Percentiles rank a stretch among this genome's conserved stretches.
Conservation (phyloP, 345 rosid species). For the Rhodamnia rubescens region DNA sequence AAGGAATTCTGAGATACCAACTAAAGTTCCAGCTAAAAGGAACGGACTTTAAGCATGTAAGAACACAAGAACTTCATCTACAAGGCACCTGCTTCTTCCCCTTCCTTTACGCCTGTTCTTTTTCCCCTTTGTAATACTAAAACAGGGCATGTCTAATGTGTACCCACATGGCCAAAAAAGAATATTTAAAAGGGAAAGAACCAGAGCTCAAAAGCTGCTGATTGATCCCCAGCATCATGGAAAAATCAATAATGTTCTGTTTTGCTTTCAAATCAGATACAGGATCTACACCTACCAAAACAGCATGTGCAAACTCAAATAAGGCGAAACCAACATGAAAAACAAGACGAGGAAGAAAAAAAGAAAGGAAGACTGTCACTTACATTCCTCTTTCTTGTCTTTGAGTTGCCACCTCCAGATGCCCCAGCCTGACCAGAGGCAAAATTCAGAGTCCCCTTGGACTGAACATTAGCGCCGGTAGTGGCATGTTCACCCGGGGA, state of each 20-base stretch:
- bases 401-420: constrained; percentile 28
- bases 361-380: constrained; percentile 9
- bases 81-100: background rate
- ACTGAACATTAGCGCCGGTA: constrained; percentile 44
- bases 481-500: constrained; percentile 27
- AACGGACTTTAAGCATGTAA: background rate
- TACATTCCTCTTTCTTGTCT: constrained; percentile 45
- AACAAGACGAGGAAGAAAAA: background rate
- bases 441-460: constrained; percentile 52
- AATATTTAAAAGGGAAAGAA: background rate
- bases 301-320: background rate
- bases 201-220: background rate
- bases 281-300: background rate
- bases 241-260: background rate
- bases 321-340: background rate
- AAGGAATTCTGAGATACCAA: background rate
- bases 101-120: background rate
- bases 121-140: background rate
- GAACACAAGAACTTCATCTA: background rate
- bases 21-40: background rate
- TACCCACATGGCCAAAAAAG: background rate
- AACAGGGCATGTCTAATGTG: background rate
- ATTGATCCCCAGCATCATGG: background rate
- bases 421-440: constrained; percentile 36
- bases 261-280: background rate